Evolutionary conservation across 2,329 filamentous ascomycete genomes (phyloP).

Genomic region (Periconia sp.): DNA sequence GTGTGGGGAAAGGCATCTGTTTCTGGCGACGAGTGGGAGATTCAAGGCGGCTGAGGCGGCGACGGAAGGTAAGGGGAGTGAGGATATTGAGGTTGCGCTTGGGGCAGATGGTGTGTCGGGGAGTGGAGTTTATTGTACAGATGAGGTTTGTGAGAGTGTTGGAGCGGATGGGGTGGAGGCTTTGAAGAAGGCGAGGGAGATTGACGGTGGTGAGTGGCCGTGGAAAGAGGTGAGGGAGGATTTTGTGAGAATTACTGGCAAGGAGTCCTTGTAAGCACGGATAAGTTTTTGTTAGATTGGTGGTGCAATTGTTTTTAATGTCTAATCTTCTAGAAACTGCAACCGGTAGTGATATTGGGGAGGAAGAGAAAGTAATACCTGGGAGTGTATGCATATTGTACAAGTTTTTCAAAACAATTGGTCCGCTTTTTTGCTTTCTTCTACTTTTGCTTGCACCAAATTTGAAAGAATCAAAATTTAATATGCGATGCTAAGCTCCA

Average conservation of each 20-base stretch:
- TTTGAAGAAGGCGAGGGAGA: conserved; percentile 26
- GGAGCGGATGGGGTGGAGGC: conserved; percentile 23
- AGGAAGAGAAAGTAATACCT: too few relatives aligned
- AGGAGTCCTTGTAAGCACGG: conserved; percentile 6
- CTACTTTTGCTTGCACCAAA: too few relatives aligned
- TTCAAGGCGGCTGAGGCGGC: conserved; percentile 26
- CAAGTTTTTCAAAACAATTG: too few relatives aligned
- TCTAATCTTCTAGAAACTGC: too few relatives aligned
- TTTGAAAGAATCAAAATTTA: conserved; percentile 1
- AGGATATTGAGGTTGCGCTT: conserved; percentile 10
- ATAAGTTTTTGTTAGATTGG: too few relatives aligned
- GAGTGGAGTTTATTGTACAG: conserved; percentile 39
- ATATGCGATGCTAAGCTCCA: conserved; percentile 22
- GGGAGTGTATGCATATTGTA: too few relatives aligned
- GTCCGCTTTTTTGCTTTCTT: too few relatives aligned
- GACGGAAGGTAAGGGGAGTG: conserved; percentile 11
- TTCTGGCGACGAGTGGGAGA: conserved; percentile 36
- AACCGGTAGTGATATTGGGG: too few relatives aligned
- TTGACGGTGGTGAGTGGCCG: conserved; percentile 31
- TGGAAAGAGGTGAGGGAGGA: conserved; percentile 25
- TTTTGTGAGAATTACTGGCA: conserved; percentile 13
- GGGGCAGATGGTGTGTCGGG: conserved; percentile 30
- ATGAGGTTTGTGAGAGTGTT: conserved; percentile 18
- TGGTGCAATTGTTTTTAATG: too few relatives aligned
- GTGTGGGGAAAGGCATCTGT: conserved; percentile 41